Conservation (phyloP, 1,284 basidiomycete genomes). For the Mycena sp. region DNA sequence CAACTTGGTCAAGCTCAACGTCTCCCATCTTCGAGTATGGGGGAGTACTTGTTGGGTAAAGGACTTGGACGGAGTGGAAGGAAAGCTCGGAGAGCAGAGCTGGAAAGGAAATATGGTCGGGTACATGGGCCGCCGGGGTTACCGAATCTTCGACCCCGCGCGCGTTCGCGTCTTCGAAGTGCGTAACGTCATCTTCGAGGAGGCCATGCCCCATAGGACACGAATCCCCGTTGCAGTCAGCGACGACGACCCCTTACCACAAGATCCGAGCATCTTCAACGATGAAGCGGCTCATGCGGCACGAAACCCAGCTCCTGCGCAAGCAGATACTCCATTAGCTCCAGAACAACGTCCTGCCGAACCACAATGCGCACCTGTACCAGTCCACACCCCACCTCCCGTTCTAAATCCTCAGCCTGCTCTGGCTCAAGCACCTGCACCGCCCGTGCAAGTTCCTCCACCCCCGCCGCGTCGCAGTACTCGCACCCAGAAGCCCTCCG, state of each 20-base stretch:
- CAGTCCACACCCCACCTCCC: no score
- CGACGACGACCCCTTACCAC: neutral
- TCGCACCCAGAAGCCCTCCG: neutral
- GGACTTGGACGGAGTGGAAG: constrained; percentile 5
- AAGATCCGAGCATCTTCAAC: no score
- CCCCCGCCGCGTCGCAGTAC: neutral
- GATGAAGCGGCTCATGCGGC: no score
- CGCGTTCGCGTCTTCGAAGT: neutral
- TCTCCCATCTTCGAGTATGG: constrained; percentile 27
- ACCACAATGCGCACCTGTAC: no score
- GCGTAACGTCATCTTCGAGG: constrained; percentile 20
- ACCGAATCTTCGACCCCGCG: constrained; percentile 14
- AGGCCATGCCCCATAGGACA: constrained; percentile 20
- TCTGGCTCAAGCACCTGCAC: no score
- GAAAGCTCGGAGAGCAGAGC: constrained; percentile 12
- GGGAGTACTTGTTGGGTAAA: constrained; percentile 15
- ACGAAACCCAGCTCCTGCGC: no score
- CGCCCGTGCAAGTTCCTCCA: neutral
- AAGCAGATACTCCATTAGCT: no score
- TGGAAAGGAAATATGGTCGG: constrained; percentile 14
- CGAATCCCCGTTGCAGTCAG: neutral
- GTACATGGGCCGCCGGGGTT: constrained; percentile 20
- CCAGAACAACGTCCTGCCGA: no score
- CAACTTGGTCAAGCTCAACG: constrained; percentile 14
- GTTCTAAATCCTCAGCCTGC: neutral